phyloP scores from a whole-genome alignment of 176 grass and related monocot genomes.

The Musa beccarii region DNA sequence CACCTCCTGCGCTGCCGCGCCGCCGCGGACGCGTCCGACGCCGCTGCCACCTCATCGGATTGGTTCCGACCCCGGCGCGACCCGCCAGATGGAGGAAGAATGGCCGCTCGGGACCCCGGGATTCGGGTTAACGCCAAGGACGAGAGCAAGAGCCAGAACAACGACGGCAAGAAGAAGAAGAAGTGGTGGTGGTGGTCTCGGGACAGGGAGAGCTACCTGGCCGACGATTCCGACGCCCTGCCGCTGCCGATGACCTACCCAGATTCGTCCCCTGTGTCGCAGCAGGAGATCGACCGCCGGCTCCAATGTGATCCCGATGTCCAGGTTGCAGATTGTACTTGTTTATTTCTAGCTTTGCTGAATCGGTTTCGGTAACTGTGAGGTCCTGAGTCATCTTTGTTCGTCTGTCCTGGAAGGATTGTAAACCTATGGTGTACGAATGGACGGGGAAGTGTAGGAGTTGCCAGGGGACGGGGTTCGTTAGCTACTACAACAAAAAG shows the following conservation, averaged over 20 bases:
- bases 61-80: constrained; percentile 53
- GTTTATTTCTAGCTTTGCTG: not conserved
- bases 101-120: constrained; percentile 51
- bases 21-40: constrained; percentile 55
- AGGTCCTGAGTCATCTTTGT: not conserved
- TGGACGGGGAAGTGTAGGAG: constrained; percentile 95
- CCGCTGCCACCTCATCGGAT: constrained; percentile 33
- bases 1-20: constrained; percentile 12
- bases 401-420: constrained; percentile 42
- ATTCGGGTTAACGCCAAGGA: constrained; percentile 76
- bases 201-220: constrained; percentile 86
- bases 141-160: constrained; percentile 26
- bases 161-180: constrained; percentile 31
- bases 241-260: constrained; percentile 75
- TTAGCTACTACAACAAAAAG: constrained; percentile 86
- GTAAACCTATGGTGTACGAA: constrained; percentile 71
- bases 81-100: constrained; percentile 25
- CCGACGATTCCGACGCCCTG: constrained; percentile 62
- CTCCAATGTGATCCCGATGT: constrained; percentile 60
- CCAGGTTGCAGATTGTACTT: constrained; percentile 37
- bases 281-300: constrained; percentile 77
- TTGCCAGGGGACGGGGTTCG: constrained; percentile 86
- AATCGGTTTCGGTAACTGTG: not conserved
- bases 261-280: constrained; percentile 43
- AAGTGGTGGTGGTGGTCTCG: constrained; percentile 79